Evolutionary conservation across 1,284 basidiomycete genomes (phyloP).

Genomic region (Volvariella volvacea): DNA sequence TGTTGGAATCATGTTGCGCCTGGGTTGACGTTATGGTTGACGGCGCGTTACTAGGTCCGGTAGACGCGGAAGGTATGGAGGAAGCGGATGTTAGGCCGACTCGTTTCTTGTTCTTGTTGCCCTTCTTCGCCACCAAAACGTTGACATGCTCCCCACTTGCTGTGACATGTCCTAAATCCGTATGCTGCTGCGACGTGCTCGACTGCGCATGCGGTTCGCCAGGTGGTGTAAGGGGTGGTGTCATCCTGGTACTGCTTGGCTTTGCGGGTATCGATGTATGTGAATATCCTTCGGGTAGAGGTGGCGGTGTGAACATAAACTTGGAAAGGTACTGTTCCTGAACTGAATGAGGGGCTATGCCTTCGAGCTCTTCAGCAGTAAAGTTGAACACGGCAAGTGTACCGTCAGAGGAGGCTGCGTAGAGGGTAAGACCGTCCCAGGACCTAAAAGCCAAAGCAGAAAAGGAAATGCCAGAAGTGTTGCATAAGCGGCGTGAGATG

Average conservation of each 20-base stretch:
- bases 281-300: constrained; percentile 61
- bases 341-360: constrained; percentile 69
- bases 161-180: constrained; percentile 8
- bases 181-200: neutral
- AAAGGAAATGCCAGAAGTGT: neutral
- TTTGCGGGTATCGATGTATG: constrained; percentile 31
- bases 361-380: constrained; percentile 74
- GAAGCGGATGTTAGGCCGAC: neutral
- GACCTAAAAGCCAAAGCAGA: constrained; percentile 53
- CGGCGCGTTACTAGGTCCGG: neutral
- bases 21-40: constrained; percentile 7
- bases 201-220: neutral
- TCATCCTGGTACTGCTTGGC: constrained; percentile 27
- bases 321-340: constrained; percentile 76
- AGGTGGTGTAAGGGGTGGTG: constrained; percentile 42
- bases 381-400: constrained; percentile 88
- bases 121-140: constrained; percentile 65
- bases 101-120: constrained; percentile 43
- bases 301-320: constrained; percentile 65
- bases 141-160: constrained; percentile 55
- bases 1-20: constrained; percentile 3
- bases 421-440: constrained; percentile 85
- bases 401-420: constrained; percentile 94
- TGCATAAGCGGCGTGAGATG: constrained; percentile 5
- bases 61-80: constrained; percentile 2